Evolutionary conservation across 1,139 yeast genomes (phyloP).

Genomic region (Torulaspora pretoriensis): DNA sequence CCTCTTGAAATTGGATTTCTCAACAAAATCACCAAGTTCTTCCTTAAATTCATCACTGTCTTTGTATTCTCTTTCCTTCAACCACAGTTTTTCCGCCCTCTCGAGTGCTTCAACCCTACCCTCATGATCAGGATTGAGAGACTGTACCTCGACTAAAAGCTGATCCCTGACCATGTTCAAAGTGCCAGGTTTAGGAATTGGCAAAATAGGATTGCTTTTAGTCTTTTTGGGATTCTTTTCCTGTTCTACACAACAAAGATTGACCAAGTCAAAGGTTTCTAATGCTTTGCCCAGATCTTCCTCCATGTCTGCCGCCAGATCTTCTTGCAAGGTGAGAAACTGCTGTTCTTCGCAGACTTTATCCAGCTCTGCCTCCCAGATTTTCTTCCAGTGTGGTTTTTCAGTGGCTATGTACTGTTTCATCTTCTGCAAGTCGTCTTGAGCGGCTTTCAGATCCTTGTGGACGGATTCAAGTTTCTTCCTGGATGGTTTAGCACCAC

Average conservation of each 20-base stretch:
- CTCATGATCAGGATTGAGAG: conserved; percentile 79
- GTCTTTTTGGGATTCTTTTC: conserved; percentile 44
- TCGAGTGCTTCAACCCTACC: conserved; percentile 81
- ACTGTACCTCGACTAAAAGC: conserved; percentile 71
- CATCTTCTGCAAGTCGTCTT: conserved; percentile 49
- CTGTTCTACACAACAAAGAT: conserved; percentile 78
- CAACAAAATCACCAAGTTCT: conserved; percentile 85
- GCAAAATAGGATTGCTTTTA: conserved; percentile 40
- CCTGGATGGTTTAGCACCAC: conserved; percentile 80
- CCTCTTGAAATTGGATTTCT: conserved; percentile 64
- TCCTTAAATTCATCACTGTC: conserved; percentile 67
- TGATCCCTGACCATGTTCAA: conserved; percentile 72
- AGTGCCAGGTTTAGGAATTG: conserved; percentile 66
- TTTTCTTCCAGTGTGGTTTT: conserved; percentile 80
- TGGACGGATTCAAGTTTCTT: conserved; percentile 66
- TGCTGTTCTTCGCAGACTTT: conserved; percentile 93
- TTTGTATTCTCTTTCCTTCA: conserved; percentile 60
- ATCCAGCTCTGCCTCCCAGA: conserved; percentile 90
- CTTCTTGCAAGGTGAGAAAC: conserved; percentile 84
- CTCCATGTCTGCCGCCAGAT: conserved; percentile 68
- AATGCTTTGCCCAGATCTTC: conserved; percentile 77
- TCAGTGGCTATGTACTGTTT: conserved; percentile 62
- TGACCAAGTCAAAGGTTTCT: conserved; percentile 78
- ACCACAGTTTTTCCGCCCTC: conserved; percentile 77
- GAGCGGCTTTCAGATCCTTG: conserved; percentile 62